phyloP scores from a whole-genome alignment of 495 filamentous ascomycete genomes.

The Amphirosellinia nigrospora region DNA sequence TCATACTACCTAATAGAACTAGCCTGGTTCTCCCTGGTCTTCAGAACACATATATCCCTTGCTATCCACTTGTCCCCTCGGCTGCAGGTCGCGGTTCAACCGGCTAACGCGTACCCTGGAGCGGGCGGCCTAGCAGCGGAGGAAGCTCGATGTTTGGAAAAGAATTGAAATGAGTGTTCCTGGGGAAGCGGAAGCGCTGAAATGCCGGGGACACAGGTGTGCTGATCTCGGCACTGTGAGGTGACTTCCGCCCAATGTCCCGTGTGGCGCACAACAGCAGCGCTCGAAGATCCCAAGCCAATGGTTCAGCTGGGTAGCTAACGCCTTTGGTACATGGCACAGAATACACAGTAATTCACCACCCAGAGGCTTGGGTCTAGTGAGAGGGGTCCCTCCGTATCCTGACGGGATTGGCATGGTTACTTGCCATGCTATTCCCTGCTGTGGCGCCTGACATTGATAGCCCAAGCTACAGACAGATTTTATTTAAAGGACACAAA shows the following conservation, averaged over 20 bases:
- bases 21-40: conserved; percentile 21
- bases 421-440: conserved; percentile 12
- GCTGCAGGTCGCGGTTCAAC: conserved; percentile 26
- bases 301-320: conserved; percentile 27
- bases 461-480: background rate
- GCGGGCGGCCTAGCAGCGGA: conserved; percentile 16
- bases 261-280: conserved; percentile 22
- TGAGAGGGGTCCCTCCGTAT: background rate
- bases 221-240: conserved; percentile 25
- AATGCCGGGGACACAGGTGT: conserved; percentile 11
- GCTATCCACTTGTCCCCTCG: conserved; percentile 28
- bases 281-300: conserved; percentile 26
- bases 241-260: conserved; percentile 20
- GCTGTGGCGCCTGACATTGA: background rate
- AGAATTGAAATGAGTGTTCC: conserved; percentile 12
- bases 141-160: conserved; percentile 1
- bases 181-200: conserved; percentile 9
- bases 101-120: conserved; percentile 25
- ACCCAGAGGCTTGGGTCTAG: conserved; percentile 23
- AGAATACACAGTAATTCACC: background rate
- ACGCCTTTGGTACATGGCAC: conserved; percentile 23
- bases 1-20: conserved; percentile 30
- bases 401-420: background rate
- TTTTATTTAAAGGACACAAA: conserved; percentile 1
- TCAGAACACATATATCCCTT: conserved; percentile 22